Conservation (phyloP, 2,329 filamentous ascomycete species). For the Xylariaceae sp. region DNA sequence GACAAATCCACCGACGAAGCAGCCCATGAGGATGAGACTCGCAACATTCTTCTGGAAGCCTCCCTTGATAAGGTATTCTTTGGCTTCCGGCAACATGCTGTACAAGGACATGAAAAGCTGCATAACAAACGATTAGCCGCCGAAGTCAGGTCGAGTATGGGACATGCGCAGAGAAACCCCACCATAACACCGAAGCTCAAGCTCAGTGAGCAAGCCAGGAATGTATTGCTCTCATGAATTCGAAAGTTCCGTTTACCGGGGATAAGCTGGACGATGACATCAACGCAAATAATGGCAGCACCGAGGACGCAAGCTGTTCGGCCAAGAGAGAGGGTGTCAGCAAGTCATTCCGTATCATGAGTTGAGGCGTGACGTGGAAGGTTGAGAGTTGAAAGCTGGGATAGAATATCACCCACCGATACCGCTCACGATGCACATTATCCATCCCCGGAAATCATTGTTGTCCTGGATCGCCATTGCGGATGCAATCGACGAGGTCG, state of each 20-base stretch:
- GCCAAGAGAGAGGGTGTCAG: conserved; percentile 14
- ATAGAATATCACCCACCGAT: conserved; percentile 44
- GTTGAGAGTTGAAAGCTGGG: conserved; percentile 6
- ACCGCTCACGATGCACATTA: conserved; percentile 82
- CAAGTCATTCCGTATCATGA: neutral
- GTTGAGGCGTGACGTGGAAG: neutral
- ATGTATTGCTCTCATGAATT: conserved; percentile 83
- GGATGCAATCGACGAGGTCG: conserved; percentile 11
- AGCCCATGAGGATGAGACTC: conserved; percentile 62
- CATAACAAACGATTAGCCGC: neutral
- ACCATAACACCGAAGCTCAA: conserved; percentile 97
- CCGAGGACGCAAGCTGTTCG: conserved; percentile 60
- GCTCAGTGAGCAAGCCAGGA: conserved; percentile 82
- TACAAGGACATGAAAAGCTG: conserved; percentile 89
- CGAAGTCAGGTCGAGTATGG: neutral
- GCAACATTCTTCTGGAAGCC: conserved; percentile 62
- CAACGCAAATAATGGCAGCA: conserved; percentile 80
- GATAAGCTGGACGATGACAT: conserved; percentile 67
- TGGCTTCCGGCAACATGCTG: conserved; percentile 86
- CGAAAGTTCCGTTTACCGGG: conserved; percentile 72
- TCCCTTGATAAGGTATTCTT: conserved; percentile 66
- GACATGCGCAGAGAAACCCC: conserved; percentile 28
- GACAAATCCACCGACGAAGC: conserved; percentile 66
- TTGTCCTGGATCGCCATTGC: conserved; percentile 45
- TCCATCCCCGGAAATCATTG: conserved; percentile 89